Conservation (phyloP, 2,329 filamentous ascomycete genomes). For the Aspergillus fijiensis region DNA sequence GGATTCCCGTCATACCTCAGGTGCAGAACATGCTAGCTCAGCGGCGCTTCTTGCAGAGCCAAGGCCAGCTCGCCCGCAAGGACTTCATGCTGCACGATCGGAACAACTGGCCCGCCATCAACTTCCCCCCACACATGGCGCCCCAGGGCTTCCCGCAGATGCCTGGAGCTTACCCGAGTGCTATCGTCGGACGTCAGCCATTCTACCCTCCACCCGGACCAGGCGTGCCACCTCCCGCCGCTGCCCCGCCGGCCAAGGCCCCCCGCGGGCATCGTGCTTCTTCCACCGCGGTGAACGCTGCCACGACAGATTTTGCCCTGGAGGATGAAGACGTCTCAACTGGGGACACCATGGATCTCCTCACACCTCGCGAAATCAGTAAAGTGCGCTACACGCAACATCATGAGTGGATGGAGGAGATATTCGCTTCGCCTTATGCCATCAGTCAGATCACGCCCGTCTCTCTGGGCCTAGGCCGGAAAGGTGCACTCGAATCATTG, state of each 20-base stretch:
- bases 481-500: slow-evolving; percentile 75
- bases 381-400: slow-evolving; percentile 86
- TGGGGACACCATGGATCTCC: slow-evolving; percentile 84
- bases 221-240: slow-evolving; percentile 27
- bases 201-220: slow-evolving; percentile 35
- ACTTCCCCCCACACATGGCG: slow-evolving; percentile 58
- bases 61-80: slow-evolving; percentile 81
- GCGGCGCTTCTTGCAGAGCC: slow-evolving; percentile 63
- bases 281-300: slow-evolving; percentile 35
- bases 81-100: slow-evolving; percentile 94
- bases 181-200: slow-evolving; percentile 38
- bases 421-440: slow-evolving; percentile 85
- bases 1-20: slow-evolving; percentile 50
- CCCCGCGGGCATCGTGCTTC: slow-evolving; percentile 48
- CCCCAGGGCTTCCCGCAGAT: slow-evolving; percentile 54
- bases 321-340: slow-evolving; percentile 87
- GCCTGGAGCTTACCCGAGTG: slow-evolving; percentile 44
- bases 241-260: slow-evolving; percentile 30
- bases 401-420: slow-evolving; percentile 98
- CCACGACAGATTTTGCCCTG: slow-evolving; percentile 52
- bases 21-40: slow-evolving; percentile 45
- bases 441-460: slow-evolving; percentile 82
- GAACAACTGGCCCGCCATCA: slow-evolving; percentile 83
- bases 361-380: slow-evolving; percentile 88
- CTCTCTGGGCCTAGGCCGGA: slow-evolving; percentile 80